Evolutionary conservation across 306 rosid genomes (phyloP).

Genomic region (Myrica gale): DNA sequence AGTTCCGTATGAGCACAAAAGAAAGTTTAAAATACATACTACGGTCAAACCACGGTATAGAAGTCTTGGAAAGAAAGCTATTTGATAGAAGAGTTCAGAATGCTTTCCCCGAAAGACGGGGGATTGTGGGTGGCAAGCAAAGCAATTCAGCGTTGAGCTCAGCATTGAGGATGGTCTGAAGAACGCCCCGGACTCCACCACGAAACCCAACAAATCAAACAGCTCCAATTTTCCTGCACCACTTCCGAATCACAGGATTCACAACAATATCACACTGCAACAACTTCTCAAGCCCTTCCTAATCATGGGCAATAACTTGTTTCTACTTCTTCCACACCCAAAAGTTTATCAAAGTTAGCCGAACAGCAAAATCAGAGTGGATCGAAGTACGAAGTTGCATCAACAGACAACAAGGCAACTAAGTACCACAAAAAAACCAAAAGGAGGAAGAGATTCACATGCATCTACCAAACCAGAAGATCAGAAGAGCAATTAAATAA

Average conservation of each 20-base stretch:
- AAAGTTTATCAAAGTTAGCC: background rate
- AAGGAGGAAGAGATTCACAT: background rate
- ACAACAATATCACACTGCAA: too few relatives aligned
- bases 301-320: too few relatives aligned
- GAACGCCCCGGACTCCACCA: background rate
- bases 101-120: background rate
- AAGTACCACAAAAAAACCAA: background rate
- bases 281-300: too few relatives aligned
- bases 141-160: slow-evolving; percentile 38
- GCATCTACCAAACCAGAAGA: background rate
- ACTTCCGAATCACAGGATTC: too few relatives aligned
- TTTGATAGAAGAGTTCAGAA: background rate
- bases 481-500: too few relatives aligned
- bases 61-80: background rate
- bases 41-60: background rate
- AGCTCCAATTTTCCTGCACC: background rate
- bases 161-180: background rate
- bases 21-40: too few relatives aligned
- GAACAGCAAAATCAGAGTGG: background rate
- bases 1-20: too few relatives aligned
- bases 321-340: too few relatives aligned
- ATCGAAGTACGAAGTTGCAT: background rate
- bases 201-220: background rate
- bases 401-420: background rate
- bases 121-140: background rate